Percentiles rank a stretch among this genome's conserved stretches.
Evolutionary conservation across 192 early-diverging fungal genomes (phyloP).

Genomic region (Obelidium mucronatum): DNA sequence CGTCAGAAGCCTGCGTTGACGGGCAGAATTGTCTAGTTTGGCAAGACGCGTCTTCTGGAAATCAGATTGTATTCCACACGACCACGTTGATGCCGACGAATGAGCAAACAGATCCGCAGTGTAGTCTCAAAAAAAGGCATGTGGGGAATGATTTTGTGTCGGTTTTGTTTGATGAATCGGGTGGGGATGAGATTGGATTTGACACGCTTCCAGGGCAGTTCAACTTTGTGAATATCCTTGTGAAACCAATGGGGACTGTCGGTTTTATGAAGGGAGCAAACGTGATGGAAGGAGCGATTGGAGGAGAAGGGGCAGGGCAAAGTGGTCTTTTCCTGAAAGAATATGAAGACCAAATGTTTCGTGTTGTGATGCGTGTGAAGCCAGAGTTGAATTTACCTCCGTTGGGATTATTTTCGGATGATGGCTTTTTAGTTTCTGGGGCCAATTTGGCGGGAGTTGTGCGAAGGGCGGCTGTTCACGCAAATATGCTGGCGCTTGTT

Average conservation of each 20-base stretch:
- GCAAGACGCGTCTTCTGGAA: slow-evolving; percentile 70
- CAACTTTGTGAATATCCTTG: slow-evolving; percentile 94
- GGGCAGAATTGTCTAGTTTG: slow-evolving; percentile 85
- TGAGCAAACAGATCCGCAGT: slow-evolving; percentile 74
- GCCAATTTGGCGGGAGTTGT: slow-evolving; percentile 81
- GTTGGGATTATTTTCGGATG: slow-evolving; percentile 72
- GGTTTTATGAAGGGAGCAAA: background rate
- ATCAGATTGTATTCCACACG: slow-evolving; percentile 91
- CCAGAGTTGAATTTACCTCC: slow-evolving; percentile 77
- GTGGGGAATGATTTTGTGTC: slow-evolving; percentile 98
- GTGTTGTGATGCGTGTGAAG: slow-evolving; percentile 66
- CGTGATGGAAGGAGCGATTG: background rate
- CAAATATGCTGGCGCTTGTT: slow-evolving; percentile 90
- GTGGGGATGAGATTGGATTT: slow-evolving; percentile 71
- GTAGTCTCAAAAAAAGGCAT: slow-evolving; percentile 90
- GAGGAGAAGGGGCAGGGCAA: background rate
- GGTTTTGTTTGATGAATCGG: slow-evolving; percentile 94
- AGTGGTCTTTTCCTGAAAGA: too few species aligned
- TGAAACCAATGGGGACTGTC: slow-evolving; percentile 71
- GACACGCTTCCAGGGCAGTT: slow-evolving; percentile 94
- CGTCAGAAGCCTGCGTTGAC: slow-evolving; percentile 79
- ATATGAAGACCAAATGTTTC: slow-evolving; percentile 12
- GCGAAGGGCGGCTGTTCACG: slow-evolving; percentile 83
- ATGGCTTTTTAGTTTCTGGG: slow-evolving; percentile 82
- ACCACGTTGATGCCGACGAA: slow-evolving; percentile 94